A percentile compares a stretch with the other conserved stretches of the same genome.
These are phyloP conservation scores for Leccinum subtestaceum DNA, from an alignment of 768 basidiomycete genomes.

Conservation along the genomic window DNA sequence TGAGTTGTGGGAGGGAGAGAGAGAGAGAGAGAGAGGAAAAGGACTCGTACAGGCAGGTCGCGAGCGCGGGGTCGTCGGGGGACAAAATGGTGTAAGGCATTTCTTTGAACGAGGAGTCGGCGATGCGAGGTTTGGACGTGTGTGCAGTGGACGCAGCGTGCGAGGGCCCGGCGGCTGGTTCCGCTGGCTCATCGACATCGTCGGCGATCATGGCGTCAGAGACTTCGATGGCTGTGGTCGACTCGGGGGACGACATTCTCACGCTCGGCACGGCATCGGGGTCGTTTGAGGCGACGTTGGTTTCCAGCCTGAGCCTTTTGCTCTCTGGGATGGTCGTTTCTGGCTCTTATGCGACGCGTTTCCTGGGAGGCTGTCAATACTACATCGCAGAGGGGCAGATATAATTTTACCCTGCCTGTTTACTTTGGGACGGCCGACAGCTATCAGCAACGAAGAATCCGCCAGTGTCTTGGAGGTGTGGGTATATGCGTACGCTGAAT, in stretches of 20 bases:
- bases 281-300: conserved; percentile 14
- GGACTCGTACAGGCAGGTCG: conserved; percentile 64
- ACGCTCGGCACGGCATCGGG: conserved; percentile 4
- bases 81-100: conserved; percentile 86
- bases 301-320: conserved; percentile 49
- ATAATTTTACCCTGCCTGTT: conserved; percentile 14
- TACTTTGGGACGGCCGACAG: conserved; percentile 2
- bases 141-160: neutral
- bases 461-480: conserved; percentile 94
- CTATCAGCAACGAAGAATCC: conserved; percentile 90
- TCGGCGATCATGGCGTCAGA: neutral
- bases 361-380: conserved; percentile 30
- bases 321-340: conserved; percentile 39
- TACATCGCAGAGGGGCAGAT: neutral
- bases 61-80: conserved; percentile 65
- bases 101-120: conserved; percentile 66
- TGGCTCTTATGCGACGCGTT: conserved; percentile 47
- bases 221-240: conserved; percentile 1
- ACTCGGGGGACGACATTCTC: conserved; percentile 5
- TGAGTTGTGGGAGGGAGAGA: neutral
- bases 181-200: conserved; percentile 2
- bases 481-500: conserved; percentile 81
- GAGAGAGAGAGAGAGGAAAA: neutral
- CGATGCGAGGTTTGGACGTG: conserved; percentile 14
- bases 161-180: neutral